These are phyloP conservation scores for Lagenaria siceraria DNA, from an alignment of 306 rosid species.

Conservation along the genomic window DNA sequence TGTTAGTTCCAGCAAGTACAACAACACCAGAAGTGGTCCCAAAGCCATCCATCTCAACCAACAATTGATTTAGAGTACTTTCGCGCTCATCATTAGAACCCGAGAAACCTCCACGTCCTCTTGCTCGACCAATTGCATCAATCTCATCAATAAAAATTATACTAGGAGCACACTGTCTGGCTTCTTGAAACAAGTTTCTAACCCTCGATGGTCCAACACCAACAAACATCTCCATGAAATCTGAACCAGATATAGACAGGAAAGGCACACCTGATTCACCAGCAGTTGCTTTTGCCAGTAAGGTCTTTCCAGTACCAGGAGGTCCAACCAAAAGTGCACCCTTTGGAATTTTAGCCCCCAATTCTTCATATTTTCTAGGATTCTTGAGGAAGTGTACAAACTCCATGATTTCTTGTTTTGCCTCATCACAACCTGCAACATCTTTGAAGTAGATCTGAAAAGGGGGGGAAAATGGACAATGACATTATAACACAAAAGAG, in stretches of 20 bases:
- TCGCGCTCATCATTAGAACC: slow-evolving; percentile 94
- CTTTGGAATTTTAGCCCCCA: slow-evolving; percentile 94
- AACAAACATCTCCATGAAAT: slow-evolving; percentile 94
- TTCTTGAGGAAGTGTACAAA: slow-evolving; percentile 92
- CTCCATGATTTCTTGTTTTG: slow-evolving; percentile 94
- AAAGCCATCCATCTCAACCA: slow-evolving; percentile 99
- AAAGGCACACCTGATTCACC: slow-evolving; percentile 97
- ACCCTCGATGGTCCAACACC: slow-evolving; percentile 98
- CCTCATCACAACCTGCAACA: slow-evolving; percentile 98
- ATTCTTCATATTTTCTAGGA: slow-evolving; percentile 85
- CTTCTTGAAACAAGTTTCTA: slow-evolving; percentile 91
- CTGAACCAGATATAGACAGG: slow-evolving; percentile 90
- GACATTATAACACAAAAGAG: not conserved
- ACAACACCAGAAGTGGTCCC: slow-evolving; percentile 92
- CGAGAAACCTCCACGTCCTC: slow-evolving; percentile 89
- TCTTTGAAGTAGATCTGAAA: slow-evolving; percentile 71
- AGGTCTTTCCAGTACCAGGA: slow-evolving; percentile 98
- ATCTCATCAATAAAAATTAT: slow-evolving; percentile 91
- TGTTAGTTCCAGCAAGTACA: slow-evolving; percentile 96
- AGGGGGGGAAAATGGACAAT: slow-evolving; percentile 3
- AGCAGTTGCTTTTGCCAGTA: slow-evolving; percentile 94
- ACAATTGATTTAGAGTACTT: slow-evolving; percentile 86
- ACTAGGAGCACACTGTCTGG: slow-evolving; percentile 94
- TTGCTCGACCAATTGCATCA: slow-evolving; percentile 95
- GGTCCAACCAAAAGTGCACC: slow-evolving; percentile 97